Evolutionary conservation across 352 stramenopile genomes (phyloP), one percentile per base, ranked within the genome.

Genomic region (Pythium phragmiticola): DNA sequence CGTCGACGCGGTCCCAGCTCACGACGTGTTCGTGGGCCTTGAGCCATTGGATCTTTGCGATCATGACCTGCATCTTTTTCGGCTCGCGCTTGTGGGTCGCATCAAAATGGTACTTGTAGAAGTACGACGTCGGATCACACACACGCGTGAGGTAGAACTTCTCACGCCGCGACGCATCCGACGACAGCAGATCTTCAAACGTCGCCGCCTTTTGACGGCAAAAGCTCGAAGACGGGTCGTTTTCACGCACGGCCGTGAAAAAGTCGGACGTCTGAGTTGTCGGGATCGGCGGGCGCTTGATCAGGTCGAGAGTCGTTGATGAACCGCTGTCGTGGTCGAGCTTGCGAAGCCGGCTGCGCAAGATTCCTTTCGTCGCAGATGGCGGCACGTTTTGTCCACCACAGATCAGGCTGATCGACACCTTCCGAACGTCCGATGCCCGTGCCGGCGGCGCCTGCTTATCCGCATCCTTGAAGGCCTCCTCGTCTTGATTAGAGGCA

Each of bases 101-200:
- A 50, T 93, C 82, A 45, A 95, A 91, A 63, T 85, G 84, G 76
- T 90, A 95, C 72, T 95, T 95, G 87, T 90, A 95, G 26, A 95
- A 95, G 69, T 95, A 95, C 43, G 87, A 95, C 37, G 87, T 95
- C n/a, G 87, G 87, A 51, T 95, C 87, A 33, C 81, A 81, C 41
- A 95, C 84, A 56, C 87, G 87, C 54, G 84, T 92, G 43, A 89
- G 65, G 63, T 90, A 93, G 69, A 95, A 95, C 47, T 90, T 90
- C 58, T 92, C 72, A 16, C 82, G 80, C 34, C 70, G 69, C 26
- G 74, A 73, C 7, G 76, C 78, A 51, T 88, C 77, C 42, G 75
- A 78, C 28, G 82, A 88, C 28, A 95, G 68, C 51, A 95, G 63
- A 52, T 95, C 87, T 57, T 95, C 87, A 49, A 93, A 76, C 49